A percentile compares a stretch with the other conserved stretches of the same genome.
phyloP scores from a whole-genome alignment of 768 basidiomycete species.

The Lactarius sanguifluus region DNA sequence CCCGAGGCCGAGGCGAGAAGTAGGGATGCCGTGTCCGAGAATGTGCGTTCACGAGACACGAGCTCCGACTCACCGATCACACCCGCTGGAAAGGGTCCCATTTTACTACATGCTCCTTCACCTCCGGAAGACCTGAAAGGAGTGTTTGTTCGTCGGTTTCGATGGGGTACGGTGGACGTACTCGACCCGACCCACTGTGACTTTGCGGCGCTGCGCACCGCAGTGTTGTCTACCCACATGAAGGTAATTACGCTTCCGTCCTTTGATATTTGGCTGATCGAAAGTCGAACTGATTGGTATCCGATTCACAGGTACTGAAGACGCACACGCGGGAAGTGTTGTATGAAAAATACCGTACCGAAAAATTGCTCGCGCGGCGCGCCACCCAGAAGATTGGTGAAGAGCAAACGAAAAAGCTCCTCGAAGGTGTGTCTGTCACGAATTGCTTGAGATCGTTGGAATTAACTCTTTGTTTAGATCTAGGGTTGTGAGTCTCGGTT shows the following conservation, averaged over 20 bases:
- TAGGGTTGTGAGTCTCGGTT: constrained; percentile 22
- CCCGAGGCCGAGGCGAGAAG: constrained; percentile 33
- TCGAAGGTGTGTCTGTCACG: constrained; percentile 56
- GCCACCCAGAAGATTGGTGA: constrained; percentile 78
- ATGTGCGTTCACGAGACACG: constrained; percentile 38
- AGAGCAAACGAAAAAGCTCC: constrained; percentile 65
- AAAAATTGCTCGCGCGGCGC: constrained; percentile 84
- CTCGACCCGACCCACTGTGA: constrained; percentile 86
- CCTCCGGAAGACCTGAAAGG: constrained; percentile 71
- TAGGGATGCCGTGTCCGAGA: constrained; percentile 41
- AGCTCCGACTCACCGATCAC: constrained; percentile 37
- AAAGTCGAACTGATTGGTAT: constrained; percentile 8
- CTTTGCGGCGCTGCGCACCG: constrained; percentile 80
- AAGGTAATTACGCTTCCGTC: constrained; percentile 52
- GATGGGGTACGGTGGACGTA: constrained; percentile 90
- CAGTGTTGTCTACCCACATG: constrained; percentile 80
- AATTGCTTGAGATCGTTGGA: background rate
- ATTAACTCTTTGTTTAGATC: constrained; percentile 14
- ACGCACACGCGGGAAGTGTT: constrained; percentile 82
- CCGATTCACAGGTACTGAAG: constrained; percentile 62
- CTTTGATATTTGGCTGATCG: background rate
- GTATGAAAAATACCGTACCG: constrained; percentile 92
- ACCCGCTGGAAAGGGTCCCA: constrained; percentile 30
- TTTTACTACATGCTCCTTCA: constrained; percentile 46
- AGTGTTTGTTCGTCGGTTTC: constrained; percentile 72